These are phyloP conservation scores for Ustilago shanxiensis DNA, from an alignment of 1,284 basidiomycete species.

Conservation along the genomic window DNA sequence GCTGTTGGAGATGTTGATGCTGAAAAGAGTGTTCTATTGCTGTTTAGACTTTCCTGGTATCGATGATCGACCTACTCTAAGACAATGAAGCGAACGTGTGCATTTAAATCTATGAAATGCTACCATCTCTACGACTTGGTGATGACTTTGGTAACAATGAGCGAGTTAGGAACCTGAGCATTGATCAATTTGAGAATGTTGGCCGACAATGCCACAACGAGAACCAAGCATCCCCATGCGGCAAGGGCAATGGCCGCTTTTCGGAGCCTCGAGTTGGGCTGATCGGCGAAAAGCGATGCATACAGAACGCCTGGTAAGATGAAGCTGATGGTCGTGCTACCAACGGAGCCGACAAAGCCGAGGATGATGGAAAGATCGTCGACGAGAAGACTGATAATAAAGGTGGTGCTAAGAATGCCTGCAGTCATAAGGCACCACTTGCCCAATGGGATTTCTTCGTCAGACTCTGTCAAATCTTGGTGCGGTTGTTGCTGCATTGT, in stretches of 20 bases:
- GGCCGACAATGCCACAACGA: constrained; percentile 57
- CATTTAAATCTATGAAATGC: not conserved
- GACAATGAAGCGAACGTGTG: not conserved
- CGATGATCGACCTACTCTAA: not conserved
- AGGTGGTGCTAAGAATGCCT: constrained; percentile 58
- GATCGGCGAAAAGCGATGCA: constrained; percentile 42
- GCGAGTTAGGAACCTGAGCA: constrained; percentile 42
- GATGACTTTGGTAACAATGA: constrained; percentile 24
- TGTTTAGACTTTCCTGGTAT: not conserved
- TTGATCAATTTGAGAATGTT: constrained; percentile 59
- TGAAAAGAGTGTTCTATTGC: constrained; percentile 1
- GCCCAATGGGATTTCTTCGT: constrained; percentile 42
- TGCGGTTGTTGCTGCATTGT: constrained; percentile 5
- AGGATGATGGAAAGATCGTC: constrained; percentile 68
- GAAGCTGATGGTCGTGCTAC: constrained; percentile 95
- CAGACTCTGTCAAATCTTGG: constrained; percentile 6
- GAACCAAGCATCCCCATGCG: constrained; percentile 54
- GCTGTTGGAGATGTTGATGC: not conserved
- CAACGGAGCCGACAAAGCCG: constrained; percentile 95
- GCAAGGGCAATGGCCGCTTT: constrained; percentile 44
- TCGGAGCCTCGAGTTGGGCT: constrained; percentile 34
- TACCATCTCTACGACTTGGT: constrained; percentile 3
- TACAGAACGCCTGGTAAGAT: constrained; percentile 81
- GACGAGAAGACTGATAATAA: constrained; percentile 60
- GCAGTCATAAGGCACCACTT: constrained; percentile 61